Evolutionary conservation across 768 basidiomycete species (phyloP).

Genomic region (Atractiella rhizophila): DNA sequence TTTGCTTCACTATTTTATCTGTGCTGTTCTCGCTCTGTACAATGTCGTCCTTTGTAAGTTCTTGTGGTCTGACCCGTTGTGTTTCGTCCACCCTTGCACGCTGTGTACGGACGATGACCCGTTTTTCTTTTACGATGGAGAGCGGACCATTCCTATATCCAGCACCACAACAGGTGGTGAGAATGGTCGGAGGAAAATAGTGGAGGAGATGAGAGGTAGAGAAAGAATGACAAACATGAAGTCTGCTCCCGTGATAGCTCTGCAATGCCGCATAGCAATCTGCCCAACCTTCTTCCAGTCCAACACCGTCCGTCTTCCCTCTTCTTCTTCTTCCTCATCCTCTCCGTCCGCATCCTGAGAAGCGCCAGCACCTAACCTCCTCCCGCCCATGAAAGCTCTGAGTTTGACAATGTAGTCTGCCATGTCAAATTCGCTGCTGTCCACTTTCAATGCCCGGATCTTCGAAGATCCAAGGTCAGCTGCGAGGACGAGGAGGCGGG

Average conservation of each 20-base stretch:
- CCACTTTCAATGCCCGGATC: slow-evolving; percentile 74
- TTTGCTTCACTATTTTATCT: slow-evolving; percentile 53
- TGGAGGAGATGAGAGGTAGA: too few species aligned
- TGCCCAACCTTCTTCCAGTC: too few species aligned
- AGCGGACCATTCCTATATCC: too few species aligned
- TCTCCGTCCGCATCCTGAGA: slow-evolving; percentile 25
- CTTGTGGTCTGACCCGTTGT: slow-evolving; percentile 44
- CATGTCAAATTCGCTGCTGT: slow-evolving; percentile 64
- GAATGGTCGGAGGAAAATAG: too few species aligned
- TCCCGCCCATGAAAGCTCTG: slow-evolving; percentile 49
- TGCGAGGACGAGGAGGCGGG: slow-evolving; percentile 46
- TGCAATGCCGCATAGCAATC: too few species aligned
- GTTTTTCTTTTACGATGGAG: too few species aligned
- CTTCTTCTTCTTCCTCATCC: slow-evolving; percentile 24
- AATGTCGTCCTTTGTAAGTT: slow-evolving; percentile 60
- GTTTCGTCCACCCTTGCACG: slow-evolving; percentile 47
- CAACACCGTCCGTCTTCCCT: too few species aligned
- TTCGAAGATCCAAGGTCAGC: slow-evolving; percentile 58
- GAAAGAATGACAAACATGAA: too few species aligned
- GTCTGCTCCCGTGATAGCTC: too few species aligned
- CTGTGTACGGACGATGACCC: too few species aligned
- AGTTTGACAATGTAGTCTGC: slow-evolving; percentile 68
- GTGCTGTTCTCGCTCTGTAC: slow-evolving; percentile 65
- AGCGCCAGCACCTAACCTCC: slow-evolving; percentile 16
- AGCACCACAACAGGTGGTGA: too few species aligned